Base-by-base conservation (phyloP, 2,329 filamentous ascomycete genomes). In the Fusarium sp. region DNA sequence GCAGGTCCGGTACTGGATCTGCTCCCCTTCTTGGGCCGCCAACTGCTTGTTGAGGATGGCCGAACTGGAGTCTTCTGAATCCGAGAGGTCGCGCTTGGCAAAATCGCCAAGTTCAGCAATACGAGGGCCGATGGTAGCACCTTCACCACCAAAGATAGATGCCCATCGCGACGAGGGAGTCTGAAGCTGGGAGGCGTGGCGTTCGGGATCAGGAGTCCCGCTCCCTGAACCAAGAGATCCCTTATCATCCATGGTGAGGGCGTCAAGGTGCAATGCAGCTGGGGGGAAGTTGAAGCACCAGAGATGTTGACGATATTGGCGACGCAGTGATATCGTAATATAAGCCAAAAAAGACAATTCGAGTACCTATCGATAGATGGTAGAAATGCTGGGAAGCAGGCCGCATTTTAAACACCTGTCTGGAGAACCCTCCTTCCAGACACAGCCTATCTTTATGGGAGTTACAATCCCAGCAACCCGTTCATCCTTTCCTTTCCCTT, bases 1-100 rank as follows among this genome's bases (percentile, higher is more conserved):
- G 78, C 93, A 97, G 35, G 93, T 96, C 58, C 93, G 84, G 74
- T 97, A 97, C 78, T 96, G 88, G 76, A 97, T 97, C 10, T 88
- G 86, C 75, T 90, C 88, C 47, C 86, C 88, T 25, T 87, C 83
- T 75, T 97, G 93, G 60, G 90, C 73, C 49, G 88, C 91, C 63
- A 94, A 85, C 77, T 96, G 93, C 76, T 81, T 82, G 61, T 77
- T 73, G n/a, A 85, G 73, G 41, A 85, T 83, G 14, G 78, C 79
- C 36, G 78, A 73, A 66, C 78, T 80, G 41, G 77, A 80, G 31
- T 82, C 77, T 17, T 80, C 77, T 43, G 73, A 77, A 38, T 81
- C 78, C 8, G 79, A 79, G 27, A 57, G 38, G 6, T 74, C 72
- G 43, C 65, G 63, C 60, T 68, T 73, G 47, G 70, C 68, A 53